Conservation (phyloP, 495 filamentous ascomycete genomes). For the Trichoderma erinaceum region DNA sequence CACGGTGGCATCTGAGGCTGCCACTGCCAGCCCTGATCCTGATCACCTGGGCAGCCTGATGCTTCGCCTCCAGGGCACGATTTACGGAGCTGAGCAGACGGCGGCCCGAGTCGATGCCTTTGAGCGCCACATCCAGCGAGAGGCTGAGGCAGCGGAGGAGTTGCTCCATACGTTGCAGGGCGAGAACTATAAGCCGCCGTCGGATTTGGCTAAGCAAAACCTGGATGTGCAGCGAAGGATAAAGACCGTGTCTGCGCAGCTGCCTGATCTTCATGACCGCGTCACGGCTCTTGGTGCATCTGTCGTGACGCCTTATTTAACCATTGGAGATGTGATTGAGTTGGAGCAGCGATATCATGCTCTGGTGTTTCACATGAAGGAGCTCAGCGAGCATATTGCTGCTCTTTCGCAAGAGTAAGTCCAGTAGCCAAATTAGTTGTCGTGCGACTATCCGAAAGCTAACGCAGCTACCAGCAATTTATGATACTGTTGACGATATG, state of each 20-base stretch:
- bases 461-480: neutral
- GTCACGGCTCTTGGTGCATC: slow-evolving; percentile 30
- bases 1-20: slow-evolving; percentile 28
- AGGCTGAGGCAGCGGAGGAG: slow-evolving; percentile 23
- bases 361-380: slow-evolving; percentile 44
- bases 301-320: slow-evolving; percentile 24
- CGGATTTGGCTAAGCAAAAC: slow-evolving; percentile 51
- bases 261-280: slow-evolving; percentile 47
- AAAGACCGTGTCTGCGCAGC: slow-evolving; percentile 50
- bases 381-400: slow-evolving; percentile 51
- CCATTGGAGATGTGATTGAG: slow-evolving; percentile 40
- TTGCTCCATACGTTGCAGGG: slow-evolving; percentile 34
- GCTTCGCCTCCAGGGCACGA: slow-evolving; percentile 32
- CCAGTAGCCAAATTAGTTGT: neutral
- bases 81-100: slow-evolving; percentile 38
- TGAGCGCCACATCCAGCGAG: slow-evolving; percentile 33
- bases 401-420: slow-evolving; percentile 34
- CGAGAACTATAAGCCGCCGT: slow-evolving; percentile 43
- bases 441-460: neutral
- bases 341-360: slow-evolving; percentile 50
- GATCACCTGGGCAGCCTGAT: slow-evolving; percentile 31
- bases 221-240: slow-evolving; percentile 56
- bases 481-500: no score
- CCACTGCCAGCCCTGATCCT: slow-evolving; percentile 29
- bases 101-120: slow-evolving; percentile 36